phyloP scores from a whole-genome alignment of 2,329 filamentous ascomycete genomes.

The Raffaelea ambrosiae region DNA sequence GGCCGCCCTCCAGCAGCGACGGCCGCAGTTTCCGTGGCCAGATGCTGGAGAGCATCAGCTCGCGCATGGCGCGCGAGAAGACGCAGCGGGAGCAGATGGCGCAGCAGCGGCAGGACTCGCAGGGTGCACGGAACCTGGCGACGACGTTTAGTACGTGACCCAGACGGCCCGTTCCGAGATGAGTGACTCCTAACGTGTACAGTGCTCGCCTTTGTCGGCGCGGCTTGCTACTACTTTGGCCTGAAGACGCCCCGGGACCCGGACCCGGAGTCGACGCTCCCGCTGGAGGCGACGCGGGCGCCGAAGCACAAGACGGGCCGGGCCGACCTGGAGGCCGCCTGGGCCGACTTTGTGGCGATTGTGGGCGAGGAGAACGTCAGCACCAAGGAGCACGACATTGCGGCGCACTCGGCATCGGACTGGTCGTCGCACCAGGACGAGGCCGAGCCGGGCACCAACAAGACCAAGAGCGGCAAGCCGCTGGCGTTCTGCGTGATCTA shows the following conservation, averaged over 20 bases:
- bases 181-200: conserved; percentile 4
- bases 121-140: conserved; percentile 31
- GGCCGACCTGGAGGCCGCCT: conserved; percentile 59
- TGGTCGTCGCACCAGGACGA: conserved; percentile 51
- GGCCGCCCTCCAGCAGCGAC: too few relatives aligned
- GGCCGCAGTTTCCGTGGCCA: conserved; percentile 39
- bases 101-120: conserved; percentile 26
- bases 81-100: conserved; percentile 36
- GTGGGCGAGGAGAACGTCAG: conserved; percentile 58
- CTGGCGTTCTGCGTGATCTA: conserved; percentile 65
- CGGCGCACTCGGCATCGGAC: conserved; percentile 48
- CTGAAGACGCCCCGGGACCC: conserved; percentile 42
- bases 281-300: conserved; percentile 40
- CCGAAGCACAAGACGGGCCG: conserved; percentile 50
- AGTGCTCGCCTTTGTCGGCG: conserved; percentile 46
- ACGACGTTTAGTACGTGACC: conserved; percentile 35
- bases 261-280: conserved; percentile 49
- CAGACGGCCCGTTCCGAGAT: too few relatives aligned
- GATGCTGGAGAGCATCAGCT: conserved; percentile 42
- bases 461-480: conserved; percentile 30
- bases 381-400: conserved; percentile 46
- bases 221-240: conserved; percentile 51
- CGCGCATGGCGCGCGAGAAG: conserved; percentile 39
- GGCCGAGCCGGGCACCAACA: background rate
- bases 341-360: conserved; percentile 58